Evolutionary conservation across 768 basidiomycete species (phyloP), one percentile per base, ranked within the genome.

Genomic region (Xerocomellus intermedius): DNA sequence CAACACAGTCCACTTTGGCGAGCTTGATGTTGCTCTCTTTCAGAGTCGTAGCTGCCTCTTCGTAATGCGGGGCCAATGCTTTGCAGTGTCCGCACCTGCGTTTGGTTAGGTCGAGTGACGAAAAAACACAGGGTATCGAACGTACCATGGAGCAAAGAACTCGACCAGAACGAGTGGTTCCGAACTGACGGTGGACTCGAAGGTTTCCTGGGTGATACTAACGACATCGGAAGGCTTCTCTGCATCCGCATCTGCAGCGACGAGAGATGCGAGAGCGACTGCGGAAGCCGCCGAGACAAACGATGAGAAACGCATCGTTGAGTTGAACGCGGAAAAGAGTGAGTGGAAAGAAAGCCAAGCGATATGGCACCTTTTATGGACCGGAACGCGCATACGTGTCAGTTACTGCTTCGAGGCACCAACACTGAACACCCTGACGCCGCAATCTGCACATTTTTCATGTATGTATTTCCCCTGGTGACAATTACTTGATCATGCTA

Each of bases 1-100:
- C 94, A 42, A 97, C 96, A 72, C 96, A 98, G 78, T 98, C 94
- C 48, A 98, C 95, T 70, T 98, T 96, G 61, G 94, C 94, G 50
- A 99, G 74, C 71, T 89, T 89, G 75, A 99, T 92, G 72, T 79
- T 79, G 70, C 86, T 90, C 60, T 87, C 88, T 77, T 96, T 97
- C 72, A 99, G 85, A 35, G 84, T 77, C 12, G 95, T 96, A 2
- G 97, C 94, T 4, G 97, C 96, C 70, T 90, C 86, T 69, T 95
- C 92, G 62, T 95, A 96, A 59, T 96, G 87, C 50, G 94, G 94
- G 21, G 93, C 94, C 50, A 97, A 81, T 33, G 93, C 90, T 68
- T 96, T 96, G 80, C 95, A 97, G 76, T 97, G 94, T 43, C 94
- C 93, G 69, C 93, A 95, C 90, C 89, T 91, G 50, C n/a, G 5